Conservation (phyloP, 2,329 filamentous ascomycete genomes). For the Curvularia sp. region DNA sequence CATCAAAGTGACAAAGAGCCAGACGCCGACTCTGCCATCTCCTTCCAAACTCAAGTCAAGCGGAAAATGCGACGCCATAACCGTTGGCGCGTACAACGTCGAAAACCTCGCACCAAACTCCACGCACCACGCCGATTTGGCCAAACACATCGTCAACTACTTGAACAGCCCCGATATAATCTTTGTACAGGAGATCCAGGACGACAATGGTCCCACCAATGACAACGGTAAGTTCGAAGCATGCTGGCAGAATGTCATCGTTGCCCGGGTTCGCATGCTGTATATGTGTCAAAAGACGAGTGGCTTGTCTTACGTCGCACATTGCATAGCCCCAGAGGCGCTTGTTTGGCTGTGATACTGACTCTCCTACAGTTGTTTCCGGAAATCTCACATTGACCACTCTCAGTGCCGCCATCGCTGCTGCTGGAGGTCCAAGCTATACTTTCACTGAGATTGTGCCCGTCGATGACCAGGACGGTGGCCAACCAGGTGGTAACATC, state of each 20-base stretch:
- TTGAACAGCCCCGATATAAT: slow-evolving; percentile 69
- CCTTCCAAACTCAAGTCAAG: slow-evolving; percentile 62
- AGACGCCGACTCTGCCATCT: slow-evolving; percentile 56
- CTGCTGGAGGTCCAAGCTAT: slow-evolving; percentile 61
- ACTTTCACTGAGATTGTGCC: slow-evolving; percentile 67
- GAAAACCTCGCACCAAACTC: slow-evolving; percentile 69
- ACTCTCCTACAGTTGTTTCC: slow-evolving; percentile 47
- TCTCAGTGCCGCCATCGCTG: slow-evolving; percentile 61
- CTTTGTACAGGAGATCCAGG: slow-evolving; percentile 75
- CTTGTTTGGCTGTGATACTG: slow-evolving; percentile 7
- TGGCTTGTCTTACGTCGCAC: background rate
- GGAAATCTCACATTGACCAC: slow-evolving; percentile 67
- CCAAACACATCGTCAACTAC: slow-evolving; percentile 69
- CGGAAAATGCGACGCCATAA: slow-evolving; percentile 66
- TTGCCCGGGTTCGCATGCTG: background rate
- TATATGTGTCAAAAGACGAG: background rate
- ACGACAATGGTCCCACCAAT: slow-evolving; percentile 67
- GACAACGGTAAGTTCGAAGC: slow-evolving; percentile 57
- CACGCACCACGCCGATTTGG: slow-evolving; percentile 63
- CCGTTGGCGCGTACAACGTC: slow-evolving; percentile 72
- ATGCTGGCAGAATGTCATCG: slow-evolving; percentile 4
- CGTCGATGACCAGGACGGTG: slow-evolving; percentile 67
- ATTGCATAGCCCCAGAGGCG: background rate
- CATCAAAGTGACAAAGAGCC: slow-evolving; percentile 57
- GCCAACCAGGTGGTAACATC: slow-evolving; percentile 74